Percentiles rank a stretch among this genome's conserved stretches.
These are phyloP conservation scores for Pyrrhoderma noxium DNA, from an alignment of 1,284 basidiomycete species.

Conservation along the genomic window DNA sequence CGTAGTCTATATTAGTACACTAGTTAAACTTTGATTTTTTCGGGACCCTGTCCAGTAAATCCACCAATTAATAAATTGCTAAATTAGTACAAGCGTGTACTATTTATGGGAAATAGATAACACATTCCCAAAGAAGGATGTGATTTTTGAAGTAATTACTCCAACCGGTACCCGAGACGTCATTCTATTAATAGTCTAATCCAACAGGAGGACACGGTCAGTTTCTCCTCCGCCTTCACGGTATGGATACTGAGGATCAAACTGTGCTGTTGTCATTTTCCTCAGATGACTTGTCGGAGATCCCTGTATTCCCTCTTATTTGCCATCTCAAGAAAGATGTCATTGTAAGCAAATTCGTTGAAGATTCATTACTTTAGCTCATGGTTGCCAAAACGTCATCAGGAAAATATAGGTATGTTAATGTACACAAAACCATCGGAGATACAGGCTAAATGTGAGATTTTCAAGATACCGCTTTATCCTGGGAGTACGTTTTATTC, in stretches of 20 bases:
- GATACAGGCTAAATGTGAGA: too few species aligned
- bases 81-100: too few species aligned
- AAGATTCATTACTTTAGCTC: conserved; percentile 1
- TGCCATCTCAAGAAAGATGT: conserved; percentile 62
- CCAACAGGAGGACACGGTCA: not conserved
- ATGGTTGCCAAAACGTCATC: conserved; percentile 21
- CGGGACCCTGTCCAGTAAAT: too few species aligned
- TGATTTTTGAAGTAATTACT: too few species aligned
- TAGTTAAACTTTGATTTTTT: too few species aligned
- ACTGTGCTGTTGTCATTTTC: conserved; percentile 44
- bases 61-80: too few species aligned
- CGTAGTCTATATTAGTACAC: too few species aligned
- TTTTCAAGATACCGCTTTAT: conserved; percentile 61
- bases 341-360: conserved; percentile 38
- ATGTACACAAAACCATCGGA: too few species aligned
- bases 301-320: conserved; percentile 73
- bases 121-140: too few species aligned
- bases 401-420: conserved; percentile 53
- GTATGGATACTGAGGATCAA: conserved; percentile 48
- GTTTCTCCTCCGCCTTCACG: not conserved
- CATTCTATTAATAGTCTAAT: too few species aligned
- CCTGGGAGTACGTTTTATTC: conserved; percentile 63
- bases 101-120: too few species aligned
- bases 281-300: conserved; percentile 46
- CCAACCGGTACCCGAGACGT: too few species aligned